Evolutionary conservation across 306 rosid species (phyloP).

Genomic region (Sesbania bispinosa): DNA sequence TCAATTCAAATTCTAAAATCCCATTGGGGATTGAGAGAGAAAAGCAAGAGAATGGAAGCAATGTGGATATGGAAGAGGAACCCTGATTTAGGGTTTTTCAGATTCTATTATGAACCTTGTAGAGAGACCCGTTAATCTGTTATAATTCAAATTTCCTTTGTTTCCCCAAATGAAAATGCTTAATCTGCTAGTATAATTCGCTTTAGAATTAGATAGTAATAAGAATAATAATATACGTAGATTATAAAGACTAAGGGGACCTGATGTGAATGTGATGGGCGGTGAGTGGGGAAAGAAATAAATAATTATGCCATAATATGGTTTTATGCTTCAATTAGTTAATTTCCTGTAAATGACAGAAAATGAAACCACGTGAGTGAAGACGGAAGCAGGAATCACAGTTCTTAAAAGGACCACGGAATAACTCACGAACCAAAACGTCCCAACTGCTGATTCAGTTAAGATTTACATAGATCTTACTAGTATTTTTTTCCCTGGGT

Average conservation of each 20-base stretch:
- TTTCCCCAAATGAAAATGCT: background rate
- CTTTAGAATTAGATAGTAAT: background rate
- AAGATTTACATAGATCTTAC: too few relatives aligned
- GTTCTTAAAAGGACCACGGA: background rate
- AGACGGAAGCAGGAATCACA: background rate
- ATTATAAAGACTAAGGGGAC: too few relatives aligned
- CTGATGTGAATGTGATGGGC: too few relatives aligned
- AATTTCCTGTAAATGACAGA: background rate
- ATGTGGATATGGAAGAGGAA: conserved; percentile 7
- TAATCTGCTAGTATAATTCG: background rate
- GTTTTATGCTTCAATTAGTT: background rate
- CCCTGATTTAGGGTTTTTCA: conserved; percentile 37
- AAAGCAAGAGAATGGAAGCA: background rate
- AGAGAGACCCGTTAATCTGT: background rate
- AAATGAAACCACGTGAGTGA: background rate
- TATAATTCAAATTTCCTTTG: background rate
- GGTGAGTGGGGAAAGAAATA: background rate
- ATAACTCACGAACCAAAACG: too few relatives aligned
- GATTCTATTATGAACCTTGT: background rate
- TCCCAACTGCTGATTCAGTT: too few relatives aligned
- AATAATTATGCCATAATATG: background rate
- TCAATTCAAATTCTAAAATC: background rate
- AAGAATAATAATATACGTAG: too few relatives aligned
- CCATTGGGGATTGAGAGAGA: background rate
- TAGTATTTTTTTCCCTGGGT: too few relatives aligned